Conservation (phyloP, 1,284 basidiomycete genomes). For the Pholiota adiposa region DNA sequence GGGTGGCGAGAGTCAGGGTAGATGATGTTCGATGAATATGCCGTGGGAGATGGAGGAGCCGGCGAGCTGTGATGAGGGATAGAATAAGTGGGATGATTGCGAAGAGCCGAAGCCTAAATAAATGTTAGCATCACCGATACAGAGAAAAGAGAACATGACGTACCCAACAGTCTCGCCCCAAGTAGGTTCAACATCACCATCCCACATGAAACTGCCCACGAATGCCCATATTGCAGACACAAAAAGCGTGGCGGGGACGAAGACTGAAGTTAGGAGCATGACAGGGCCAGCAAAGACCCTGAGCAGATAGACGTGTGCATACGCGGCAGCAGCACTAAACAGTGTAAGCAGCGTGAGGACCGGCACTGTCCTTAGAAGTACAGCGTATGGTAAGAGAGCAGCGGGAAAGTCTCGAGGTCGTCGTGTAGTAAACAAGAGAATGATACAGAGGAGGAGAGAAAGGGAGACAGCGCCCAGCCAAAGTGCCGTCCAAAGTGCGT, state of each 20-base stretch:
- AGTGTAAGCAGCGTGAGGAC: slow-evolving; percentile 81
- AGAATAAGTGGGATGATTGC: slow-evolving; percentile 76
- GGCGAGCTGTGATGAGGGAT: slow-evolving; percentile 72
- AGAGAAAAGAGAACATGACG: slow-evolving; percentile 28
- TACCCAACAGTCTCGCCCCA: slow-evolving; percentile 85
- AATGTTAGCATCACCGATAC: slow-evolving; percentile 9
- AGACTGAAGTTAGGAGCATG: slow-evolving; percentile 77
- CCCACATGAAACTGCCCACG: slow-evolving; percentile 88
- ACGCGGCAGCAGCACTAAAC: slow-evolving; percentile 72
- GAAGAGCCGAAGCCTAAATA: slow-evolving; percentile 64
- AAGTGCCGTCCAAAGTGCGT: slow-evolving; percentile 69
- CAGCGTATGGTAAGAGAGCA: slow-evolving; percentile 66
- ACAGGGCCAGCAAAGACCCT: slow-evolving; percentile 83
- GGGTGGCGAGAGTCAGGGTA: slow-evolving; percentile 81
- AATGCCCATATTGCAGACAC: slow-evolving; percentile 89
- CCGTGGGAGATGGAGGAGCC: slow-evolving; percentile 70
- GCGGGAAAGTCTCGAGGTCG: slow-evolving; percentile 44
- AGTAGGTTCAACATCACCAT: slow-evolving; percentile 66
- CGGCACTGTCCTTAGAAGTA: slow-evolving; percentile 83
- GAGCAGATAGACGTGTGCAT: slow-evolving; percentile 78
- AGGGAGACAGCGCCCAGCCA: slow-evolving; percentile 64
- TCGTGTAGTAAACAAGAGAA: slow-evolving; percentile 59
- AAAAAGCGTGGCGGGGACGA: slow-evolving; percentile 81
- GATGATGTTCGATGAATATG: slow-evolving; percentile 73
- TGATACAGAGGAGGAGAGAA: slow-evolving; percentile 63